Base-by-base conservation (phyloP, 2,329 filamentous ascomycete genomes). In the Hypoxylon sp. region DNA sequence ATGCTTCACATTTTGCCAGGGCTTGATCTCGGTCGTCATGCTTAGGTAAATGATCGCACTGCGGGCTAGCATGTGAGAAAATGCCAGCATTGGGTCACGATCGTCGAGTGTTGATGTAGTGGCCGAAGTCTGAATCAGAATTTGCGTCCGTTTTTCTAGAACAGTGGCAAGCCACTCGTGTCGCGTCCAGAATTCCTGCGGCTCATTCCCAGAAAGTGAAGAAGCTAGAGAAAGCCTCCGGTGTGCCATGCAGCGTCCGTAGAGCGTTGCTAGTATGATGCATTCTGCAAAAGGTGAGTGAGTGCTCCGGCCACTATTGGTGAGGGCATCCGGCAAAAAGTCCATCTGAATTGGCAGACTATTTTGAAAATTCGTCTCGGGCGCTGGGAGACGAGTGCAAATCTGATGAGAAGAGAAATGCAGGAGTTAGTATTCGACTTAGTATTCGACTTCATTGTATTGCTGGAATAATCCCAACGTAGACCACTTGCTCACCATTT, bases 321-420 rank as follows among this genome's bases (percentile, higher is more conserved):
- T 27, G 14, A 59, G 6, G 11, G 34, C 56, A 6, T 59, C 56
- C 2, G 46, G 16, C 11, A 59, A 43, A 16, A 43, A 45, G 34
- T 27, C 32, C 25, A 52, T 34, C 5, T 7, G 32, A 19, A 45
- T 43, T 19, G 46, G 46, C 23, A 30, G 34, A 34, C 29, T 52
- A 19, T 43, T 51, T 19, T 59, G 56, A 25, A 59, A 59, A 19
- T 32, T 59, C 16, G n/a, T 14, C 23, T 59, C 46, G 19, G 56
- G 56, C 4, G 56, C 46, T 23, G 56, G 56, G 32, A 59, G 56
- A 16, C 56, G 56, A 8, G 56, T 59, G 21, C 46, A 21, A n/a
- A 51, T 51, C 47, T 51, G 32, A 14, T 23, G 21, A 23, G 8
- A 37, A 8, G n/a, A n/a, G 43, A 2, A n/a, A 8, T 14, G n/a